Evolutionary conservation across 2,329 filamentous ascomycete genomes (phyloP).

Genomic region (Calycina marina): DNA sequence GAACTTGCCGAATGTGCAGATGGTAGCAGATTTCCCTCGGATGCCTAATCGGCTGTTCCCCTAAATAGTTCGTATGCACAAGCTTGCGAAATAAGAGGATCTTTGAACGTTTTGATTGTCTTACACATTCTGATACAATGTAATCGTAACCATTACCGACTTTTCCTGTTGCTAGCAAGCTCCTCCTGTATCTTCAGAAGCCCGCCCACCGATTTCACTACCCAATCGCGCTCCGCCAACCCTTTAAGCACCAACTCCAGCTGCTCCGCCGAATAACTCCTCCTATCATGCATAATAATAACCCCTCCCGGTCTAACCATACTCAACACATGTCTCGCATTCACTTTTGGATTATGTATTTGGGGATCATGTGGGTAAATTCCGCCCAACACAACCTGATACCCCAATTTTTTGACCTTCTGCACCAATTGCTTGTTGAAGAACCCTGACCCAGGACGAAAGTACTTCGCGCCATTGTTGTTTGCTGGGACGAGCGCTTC

Average conservation of each 20-base stretch:
- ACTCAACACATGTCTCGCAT: conserved; percentile 66
- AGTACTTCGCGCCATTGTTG: conserved; percentile 45
- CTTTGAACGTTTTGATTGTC: background rate
- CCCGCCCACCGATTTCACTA: conserved; percentile 55
- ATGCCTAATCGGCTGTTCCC: conserved; percentile 45
- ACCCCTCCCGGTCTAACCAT: conserved; percentile 65
- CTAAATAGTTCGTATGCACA: too few relatives aligned
- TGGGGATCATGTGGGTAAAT: conserved; percentile 91
- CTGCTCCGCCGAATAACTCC: conserved; percentile 76
- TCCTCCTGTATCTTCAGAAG: conserved; percentile 32
- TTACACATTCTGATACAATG: background rate
- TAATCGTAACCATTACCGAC: too few relatives aligned
- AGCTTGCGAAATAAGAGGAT: background rate
- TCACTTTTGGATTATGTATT: conserved; percentile 52
- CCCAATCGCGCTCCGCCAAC: conserved; percentile 53
- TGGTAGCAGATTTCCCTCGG: conserved; percentile 42
- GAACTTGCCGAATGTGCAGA: conserved; percentile 42
- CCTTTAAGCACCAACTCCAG: conserved; percentile 57
- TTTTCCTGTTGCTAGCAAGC: too few relatives aligned
- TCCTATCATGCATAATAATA: conserved; percentile 73
- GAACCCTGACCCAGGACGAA: conserved; percentile 73
- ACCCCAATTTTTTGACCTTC: conserved; percentile 45
- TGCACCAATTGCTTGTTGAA: conserved; percentile 59
- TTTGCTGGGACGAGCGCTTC: conserved; percentile 35
- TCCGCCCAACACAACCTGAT: conserved; percentile 62